phyloP scores from a whole-genome alignment of 2,329 filamentous ascomycete genomes.

The Hymenoscyphus linearis region DNA sequence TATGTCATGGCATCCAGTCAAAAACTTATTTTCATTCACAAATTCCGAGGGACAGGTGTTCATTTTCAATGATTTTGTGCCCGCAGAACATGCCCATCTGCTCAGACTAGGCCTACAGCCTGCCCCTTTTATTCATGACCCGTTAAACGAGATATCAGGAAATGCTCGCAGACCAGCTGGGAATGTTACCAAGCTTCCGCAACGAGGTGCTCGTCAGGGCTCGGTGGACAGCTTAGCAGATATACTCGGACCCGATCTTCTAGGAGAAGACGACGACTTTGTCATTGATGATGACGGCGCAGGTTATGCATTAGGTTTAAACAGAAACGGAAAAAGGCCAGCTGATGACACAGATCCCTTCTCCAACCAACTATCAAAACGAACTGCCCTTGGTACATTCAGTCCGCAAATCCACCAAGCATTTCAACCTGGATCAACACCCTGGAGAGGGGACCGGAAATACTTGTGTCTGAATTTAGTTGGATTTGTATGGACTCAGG shows the following conservation, averaged over 20 bases:
- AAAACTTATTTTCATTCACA: slow-evolving; percentile 87
- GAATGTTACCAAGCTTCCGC: slow-evolving; percentile 50
- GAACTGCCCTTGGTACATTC: slow-evolving; percentile 25
- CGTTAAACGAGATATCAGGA: slow-evolving; percentile 62
- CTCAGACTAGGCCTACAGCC: slow-evolving; percentile 60
- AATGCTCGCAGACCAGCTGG: slow-evolving; percentile 53
- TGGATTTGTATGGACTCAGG: slow-evolving; percentile 94
- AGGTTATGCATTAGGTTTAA: slow-evolving; percentile 64
- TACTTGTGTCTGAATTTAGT: slow-evolving; percentile 91
- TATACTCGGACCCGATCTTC: slow-evolving; percentile 59
- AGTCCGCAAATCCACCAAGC: slow-evolving; percentile 68
- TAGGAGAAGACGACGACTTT: slow-evolving; percentile 63
- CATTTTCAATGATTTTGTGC: slow-evolving; percentile 71
- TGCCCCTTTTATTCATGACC: slow-evolving; percentile 81
- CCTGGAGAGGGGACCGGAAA: slow-evolving; percentile 89
- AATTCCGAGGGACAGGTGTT: slow-evolving; percentile 90
- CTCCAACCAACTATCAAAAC: slow-evolving; percentile 38
- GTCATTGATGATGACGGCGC: slow-evolving; percentile 94
- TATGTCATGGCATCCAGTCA: slow-evolving; percentile 82
- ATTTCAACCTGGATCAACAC: slow-evolving; percentile 91
- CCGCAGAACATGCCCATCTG: slow-evolving; percentile 50
- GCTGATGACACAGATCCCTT: slow-evolving; percentile 40
- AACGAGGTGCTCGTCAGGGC: slow-evolving; percentile 49
- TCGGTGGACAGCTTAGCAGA: slow-evolving; percentile 76
- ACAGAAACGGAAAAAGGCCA: slow-evolving; percentile 61